phyloP scores from a whole-genome alignment of 495 filamentous ascomycete species.

The Eremomyces bilateralis region DNA sequence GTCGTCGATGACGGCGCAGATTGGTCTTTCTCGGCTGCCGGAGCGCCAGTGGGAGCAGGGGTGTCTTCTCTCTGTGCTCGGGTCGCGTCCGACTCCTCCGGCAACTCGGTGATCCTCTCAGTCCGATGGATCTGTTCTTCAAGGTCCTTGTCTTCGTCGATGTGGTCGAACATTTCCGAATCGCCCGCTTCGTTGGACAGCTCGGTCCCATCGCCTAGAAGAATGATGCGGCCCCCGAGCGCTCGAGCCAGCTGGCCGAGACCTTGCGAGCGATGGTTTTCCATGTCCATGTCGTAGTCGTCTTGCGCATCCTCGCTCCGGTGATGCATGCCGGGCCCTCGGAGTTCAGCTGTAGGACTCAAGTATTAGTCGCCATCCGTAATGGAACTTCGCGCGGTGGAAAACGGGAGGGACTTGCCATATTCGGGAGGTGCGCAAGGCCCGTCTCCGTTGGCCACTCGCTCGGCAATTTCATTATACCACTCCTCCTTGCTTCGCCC shows the following conservation, averaged over 20 bases:
- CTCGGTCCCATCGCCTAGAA: slow-evolving; percentile 86
- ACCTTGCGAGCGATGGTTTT: slow-evolving; percentile 20
- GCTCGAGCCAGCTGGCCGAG: slow-evolving; percentile 37
- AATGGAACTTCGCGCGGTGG: background rate
- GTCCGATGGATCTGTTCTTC: slow-evolving; percentile 31
- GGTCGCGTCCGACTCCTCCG: slow-evolving; percentile 7
- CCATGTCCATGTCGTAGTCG: slow-evolving; percentile 71
- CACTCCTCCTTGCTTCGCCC: slow-evolving; percentile 91
- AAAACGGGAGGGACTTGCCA: slow-evolving; percentile 50
- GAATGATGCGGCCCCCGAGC: slow-evolving; percentile 63
- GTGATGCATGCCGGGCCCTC: slow-evolving; percentile 74
- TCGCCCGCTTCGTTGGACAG: slow-evolving; percentile 69
- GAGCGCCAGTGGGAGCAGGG: slow-evolving; percentile 23
- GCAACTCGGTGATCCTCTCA: slow-evolving; percentile 5
- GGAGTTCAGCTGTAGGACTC: slow-evolving; percentile 62
- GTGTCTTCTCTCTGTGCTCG: slow-evolving; percentile 34
- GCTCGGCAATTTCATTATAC: slow-evolving; percentile 85
- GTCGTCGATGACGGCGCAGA: background rate
- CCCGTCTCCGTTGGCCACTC: slow-evolving; percentile 91
- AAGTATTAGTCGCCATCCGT: slow-evolving; percentile 5
- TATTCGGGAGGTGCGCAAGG: slow-evolving; percentile 98
- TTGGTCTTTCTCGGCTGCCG: slow-evolving; percentile 10
- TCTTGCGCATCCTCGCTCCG: slow-evolving; percentile 82
- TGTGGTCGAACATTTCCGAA: slow-evolving; percentile 76
- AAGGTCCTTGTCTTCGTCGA: slow-evolving; percentile 62